phyloP scores from a whole-genome alignment of 1,284 basidiomycete species.

The Ustilago tritici region DNA sequence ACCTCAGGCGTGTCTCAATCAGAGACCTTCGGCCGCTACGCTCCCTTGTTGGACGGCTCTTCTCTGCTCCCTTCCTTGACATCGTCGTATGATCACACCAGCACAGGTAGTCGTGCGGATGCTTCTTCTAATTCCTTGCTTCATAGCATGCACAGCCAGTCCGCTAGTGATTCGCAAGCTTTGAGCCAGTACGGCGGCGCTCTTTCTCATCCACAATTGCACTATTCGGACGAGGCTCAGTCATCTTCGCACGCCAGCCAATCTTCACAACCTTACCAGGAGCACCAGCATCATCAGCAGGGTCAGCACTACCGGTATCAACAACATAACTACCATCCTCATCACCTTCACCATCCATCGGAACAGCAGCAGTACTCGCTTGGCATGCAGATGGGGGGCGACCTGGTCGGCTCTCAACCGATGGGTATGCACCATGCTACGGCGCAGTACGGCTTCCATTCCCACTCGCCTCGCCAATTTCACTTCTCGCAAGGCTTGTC shows the following conservation, averaged over 20 bases:
- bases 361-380: slow-evolving; percentile 19
- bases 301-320: slow-evolving; percentile 1
- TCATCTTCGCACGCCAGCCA: slow-evolving; percentile 15
- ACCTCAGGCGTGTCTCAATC: slow-evolving; percentile 3
- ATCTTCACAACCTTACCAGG: slow-evolving; percentile 13
- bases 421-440: slow-evolving; percentile 11
- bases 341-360: slow-evolving; percentile 11
- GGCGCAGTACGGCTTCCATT: slow-evolving; percentile 12
- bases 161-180: background rate
- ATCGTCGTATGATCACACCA: slow-evolving; percentile 24
- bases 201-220: slow-evolving; percentile 13
- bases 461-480: slow-evolving; percentile 4
- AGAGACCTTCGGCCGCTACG: slow-evolving; percentile 12
- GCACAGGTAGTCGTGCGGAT: slow-evolving; percentile 9
- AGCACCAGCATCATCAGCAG: background rate
- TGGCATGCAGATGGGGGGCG: slow-evolving; percentile 22
- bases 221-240: slow-evolving; percentile 13
- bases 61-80: slow-evolving; percentile 17
- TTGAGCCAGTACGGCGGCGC: slow-evolving; percentile 1
- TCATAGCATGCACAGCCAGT: slow-evolving; percentile 10
- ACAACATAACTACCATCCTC: slow-evolving; percentile 9
- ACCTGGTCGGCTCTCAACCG: slow-evolving; percentile 8
- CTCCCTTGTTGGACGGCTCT: slow-evolving; percentile 19
- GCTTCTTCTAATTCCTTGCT: slow-evolving; percentile 14
- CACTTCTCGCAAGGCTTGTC: slow-evolving; percentile 9